A percentile compares a stretch with the other conserved stretches of the same genome.
These are phyloP conservation scores for Cyclotella kingstonii DNA, from an alignment of 108 stramenopile genomes.

Conservation along the genomic window DNA sequence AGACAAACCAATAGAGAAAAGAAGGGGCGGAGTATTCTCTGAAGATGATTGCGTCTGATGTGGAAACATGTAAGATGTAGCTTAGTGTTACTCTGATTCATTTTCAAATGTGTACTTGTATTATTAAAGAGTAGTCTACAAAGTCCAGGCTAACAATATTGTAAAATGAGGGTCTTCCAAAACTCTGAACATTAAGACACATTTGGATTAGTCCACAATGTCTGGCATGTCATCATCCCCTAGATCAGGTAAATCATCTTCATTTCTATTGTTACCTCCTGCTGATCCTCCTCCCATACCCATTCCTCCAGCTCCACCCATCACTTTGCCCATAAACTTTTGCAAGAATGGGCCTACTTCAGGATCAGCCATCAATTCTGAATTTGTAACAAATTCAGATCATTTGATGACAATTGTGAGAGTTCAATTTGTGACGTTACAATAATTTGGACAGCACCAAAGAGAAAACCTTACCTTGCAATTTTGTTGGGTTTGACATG, in stretches of 20 bases:
- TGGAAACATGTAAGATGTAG: too few species aligned
- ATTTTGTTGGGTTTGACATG: slow-evolving; percentile 77
- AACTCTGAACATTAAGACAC: too few species aligned
- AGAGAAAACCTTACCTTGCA: slow-evolving; percentile 43
- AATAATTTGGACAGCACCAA: background rate
- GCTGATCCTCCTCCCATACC: slow-evolving; percentile 44
- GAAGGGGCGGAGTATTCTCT: too few species aligned
- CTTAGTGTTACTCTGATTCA: too few species aligned
- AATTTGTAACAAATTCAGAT: background rate
- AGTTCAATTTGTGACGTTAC: background rate
- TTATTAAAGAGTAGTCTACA: too few species aligned
- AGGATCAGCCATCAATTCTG: slow-evolving; percentile 85
- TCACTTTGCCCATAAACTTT: slow-evolving; percentile 78
- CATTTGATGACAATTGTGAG: too few species aligned
- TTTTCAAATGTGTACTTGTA: too few species aligned
- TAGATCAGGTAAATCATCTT: slow-evolving; percentile 38
- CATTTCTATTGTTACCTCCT: slow-evolving; percentile 36
- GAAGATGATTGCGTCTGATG: too few species aligned
- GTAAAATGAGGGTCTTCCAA: too few species aligned
- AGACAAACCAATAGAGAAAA: too few species aligned
- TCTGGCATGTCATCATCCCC: slow-evolving; percentile 46
- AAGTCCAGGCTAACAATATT: too few species aligned
- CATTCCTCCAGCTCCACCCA: slow-evolving; percentile 40
- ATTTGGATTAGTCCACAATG: too few species aligned
- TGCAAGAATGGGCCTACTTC: slow-evolving; percentile 87